Evolutionary conservation across 1,284 basidiomycete species (phyloP).

Genomic region (Golubevia sp.): DNA sequence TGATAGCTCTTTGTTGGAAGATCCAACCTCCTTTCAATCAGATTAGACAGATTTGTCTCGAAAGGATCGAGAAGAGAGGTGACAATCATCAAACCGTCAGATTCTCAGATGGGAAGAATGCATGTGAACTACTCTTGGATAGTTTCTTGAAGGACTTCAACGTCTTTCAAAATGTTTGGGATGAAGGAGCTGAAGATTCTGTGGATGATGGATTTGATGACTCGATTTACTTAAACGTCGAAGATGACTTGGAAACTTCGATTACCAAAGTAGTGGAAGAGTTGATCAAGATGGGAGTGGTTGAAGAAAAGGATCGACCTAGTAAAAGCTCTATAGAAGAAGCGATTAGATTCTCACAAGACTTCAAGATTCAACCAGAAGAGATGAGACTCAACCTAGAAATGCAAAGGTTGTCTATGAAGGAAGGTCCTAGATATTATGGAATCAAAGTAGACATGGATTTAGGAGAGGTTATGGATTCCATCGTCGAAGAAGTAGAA

Average conservation of each 20-base stretch:
- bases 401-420: not conserved
- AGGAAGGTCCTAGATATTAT: too few relatives aligned
- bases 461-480: too few relatives aligned
- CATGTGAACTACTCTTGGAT: not conserved
- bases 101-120: constrained; percentile 11
- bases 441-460: too few relatives aligned
- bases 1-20: constrained; percentile 39
- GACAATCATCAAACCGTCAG: constrained; percentile 52
- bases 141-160: constrained; percentile 11
- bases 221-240: constrained; percentile 28
- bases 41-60: constrained; percentile 33
- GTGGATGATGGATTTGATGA: constrained; percentile 21
- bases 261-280: constrained; percentile 15
- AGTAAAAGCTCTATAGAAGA: not conserved
- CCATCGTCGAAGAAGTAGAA: too few relatives aligned
- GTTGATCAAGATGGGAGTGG: constrained; percentile 21
- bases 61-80: constrained; percentile 35
- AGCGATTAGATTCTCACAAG: not conserved
- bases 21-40: constrained; percentile 32
- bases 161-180: constrained; percentile 42
- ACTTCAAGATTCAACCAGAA: not conserved
- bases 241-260: constrained; percentile 11
- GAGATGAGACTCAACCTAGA: not conserved
- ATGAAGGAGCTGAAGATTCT: constrained; percentile 41
- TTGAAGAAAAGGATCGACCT: not conserved